Evolutionary conservation across 1,284 basidiomycete genomes (phyloP).

Genomic region (Austropuccinia psidii): DNA sequence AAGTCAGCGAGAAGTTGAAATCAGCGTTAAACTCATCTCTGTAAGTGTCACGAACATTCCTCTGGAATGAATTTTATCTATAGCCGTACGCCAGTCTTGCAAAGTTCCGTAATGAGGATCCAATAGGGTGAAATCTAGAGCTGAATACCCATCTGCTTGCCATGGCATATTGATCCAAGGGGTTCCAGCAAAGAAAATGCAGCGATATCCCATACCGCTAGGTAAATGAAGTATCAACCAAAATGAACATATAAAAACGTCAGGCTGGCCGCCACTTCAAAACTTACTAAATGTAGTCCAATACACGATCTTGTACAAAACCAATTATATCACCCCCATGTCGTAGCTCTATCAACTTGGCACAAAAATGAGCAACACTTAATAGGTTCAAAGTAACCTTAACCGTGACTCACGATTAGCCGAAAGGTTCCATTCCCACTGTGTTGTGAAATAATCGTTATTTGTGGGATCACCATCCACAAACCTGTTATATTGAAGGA

Average conservation of each 20-base stretch:
- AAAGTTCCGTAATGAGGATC: conserved; percentile 84
- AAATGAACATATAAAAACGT: background rate
- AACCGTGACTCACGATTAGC: conserved; percentile 22
- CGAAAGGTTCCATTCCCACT: conserved; percentile 67
- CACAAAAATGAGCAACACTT: conserved; percentile 44
- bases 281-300: conserved; percentile 66
- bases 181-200: conserved; percentile 81
- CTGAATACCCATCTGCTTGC: conserved; percentile 90
- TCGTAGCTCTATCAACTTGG: conserved; percentile 71
- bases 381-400: no score
- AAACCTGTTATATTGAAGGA: background rate
- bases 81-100: conserved; percentile 64
- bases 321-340: conserved; percentile 78
- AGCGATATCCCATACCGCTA: conserved; percentile 66
- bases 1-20: background rate
- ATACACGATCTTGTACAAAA: conserved; percentile 55
- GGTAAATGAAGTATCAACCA: background rate
- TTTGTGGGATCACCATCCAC: conserved; percentile 71
- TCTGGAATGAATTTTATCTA: conserved; percentile 65
- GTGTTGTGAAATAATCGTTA: conserved; percentile 73
- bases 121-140: conserved; percentile 74
- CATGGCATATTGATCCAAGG: conserved; percentile 83
- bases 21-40: background rate
- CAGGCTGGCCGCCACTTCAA: background rate
- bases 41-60: no score